These are phyloP conservation scores for Fusarium longipes DNA, from an alignment of 2,329 filamentous ascomycete genomes.

Conservation along the genomic window DNA sequence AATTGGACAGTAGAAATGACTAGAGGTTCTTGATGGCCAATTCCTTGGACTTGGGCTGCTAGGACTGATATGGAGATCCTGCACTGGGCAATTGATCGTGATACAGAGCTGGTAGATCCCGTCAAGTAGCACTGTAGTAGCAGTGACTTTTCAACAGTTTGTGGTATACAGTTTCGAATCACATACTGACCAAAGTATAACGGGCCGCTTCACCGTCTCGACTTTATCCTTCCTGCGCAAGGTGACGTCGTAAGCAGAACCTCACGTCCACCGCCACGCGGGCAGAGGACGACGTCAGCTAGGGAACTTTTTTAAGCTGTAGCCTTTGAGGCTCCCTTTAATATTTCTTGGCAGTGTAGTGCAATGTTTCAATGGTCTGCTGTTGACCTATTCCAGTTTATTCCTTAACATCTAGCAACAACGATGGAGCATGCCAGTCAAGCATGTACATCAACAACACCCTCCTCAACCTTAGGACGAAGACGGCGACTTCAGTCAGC, in stretches of 20 bases:
- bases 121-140: neutral
- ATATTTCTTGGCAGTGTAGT: constrained; percentile 30
- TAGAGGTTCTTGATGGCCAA: constrained; percentile 20
- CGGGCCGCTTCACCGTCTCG: constrained; percentile 21
- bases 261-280: constrained; percentile 38
- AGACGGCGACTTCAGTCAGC: constrained; percentile 17
- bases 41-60: neutral
- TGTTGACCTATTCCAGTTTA: neutral
- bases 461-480: constrained; percentile 6
- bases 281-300: constrained; percentile 41
- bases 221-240: constrained; percentile 34
- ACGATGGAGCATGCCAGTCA: constrained; percentile 26
- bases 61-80: constrained; percentile 3
- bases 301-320: constrained; percentile 41
- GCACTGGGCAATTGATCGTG: neutral
- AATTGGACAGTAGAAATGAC: constrained; percentile 6
- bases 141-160: neutral
- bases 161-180: neutral
- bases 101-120: neutral
- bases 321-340: constrained; percentile 45
- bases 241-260: constrained; percentile 45
- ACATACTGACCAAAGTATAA: constrained; percentile 13
- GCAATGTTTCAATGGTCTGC: neutral
- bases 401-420: neutral
- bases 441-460: constrained; percentile 9